Evolutionary conservation across 257 asterid genomes (phyloP).

Genomic region (Gentiana straminea): DNA sequence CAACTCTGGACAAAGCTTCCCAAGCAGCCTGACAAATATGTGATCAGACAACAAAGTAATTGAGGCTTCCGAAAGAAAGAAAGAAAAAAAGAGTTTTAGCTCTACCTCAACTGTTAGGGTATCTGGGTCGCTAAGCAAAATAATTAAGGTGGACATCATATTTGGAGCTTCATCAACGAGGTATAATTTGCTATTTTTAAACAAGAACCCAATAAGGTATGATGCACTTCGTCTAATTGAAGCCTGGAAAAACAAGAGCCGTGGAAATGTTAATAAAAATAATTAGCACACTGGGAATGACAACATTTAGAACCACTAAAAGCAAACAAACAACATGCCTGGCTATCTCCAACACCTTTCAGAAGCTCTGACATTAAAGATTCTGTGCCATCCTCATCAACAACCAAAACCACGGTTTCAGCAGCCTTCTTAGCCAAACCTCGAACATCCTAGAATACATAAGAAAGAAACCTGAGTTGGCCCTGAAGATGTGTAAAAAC

Average conservation of each 20-base stretch:
- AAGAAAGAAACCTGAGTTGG: not conserved
- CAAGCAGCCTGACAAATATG: constrained; percentile 58
- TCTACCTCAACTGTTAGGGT: constrained; percentile 70
- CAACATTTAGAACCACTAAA: constrained; percentile 1
- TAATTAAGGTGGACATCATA: constrained; percentile 72
- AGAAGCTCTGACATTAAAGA: constrained; percentile 79
- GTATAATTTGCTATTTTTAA: constrained; percentile 84
- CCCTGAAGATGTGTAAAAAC: too few species aligned
- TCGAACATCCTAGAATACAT: constrained; percentile 38
- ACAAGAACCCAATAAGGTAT: constrained; percentile 80
- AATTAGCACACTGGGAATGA: not conserved
- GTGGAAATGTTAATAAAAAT: constrained; percentile 10
- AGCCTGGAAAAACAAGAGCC: constrained; percentile 42
- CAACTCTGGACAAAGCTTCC: constrained; percentile 92
- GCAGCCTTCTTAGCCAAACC: constrained; percentile 77
- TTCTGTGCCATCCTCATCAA: constrained; percentile 88
- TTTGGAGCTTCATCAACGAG: constrained; percentile 94
- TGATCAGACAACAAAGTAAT: constrained; percentile 11
- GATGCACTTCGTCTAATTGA: constrained; percentile 64
- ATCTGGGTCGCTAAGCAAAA: constrained; percentile 83
- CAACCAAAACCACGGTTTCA: constrained; percentile 88
- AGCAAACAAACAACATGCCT: constrained; percentile 39
- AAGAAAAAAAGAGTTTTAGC: constrained; percentile 5
- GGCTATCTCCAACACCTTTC: constrained; percentile 76
- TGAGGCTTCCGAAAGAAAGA: not conserved